A percentile compares a stretch with the other conserved stretches of the same genome.
phyloP scores from a whole-genome alignment of 192 early-diverging fungal species.

The Martensiomyces pterosporus region DNA sequence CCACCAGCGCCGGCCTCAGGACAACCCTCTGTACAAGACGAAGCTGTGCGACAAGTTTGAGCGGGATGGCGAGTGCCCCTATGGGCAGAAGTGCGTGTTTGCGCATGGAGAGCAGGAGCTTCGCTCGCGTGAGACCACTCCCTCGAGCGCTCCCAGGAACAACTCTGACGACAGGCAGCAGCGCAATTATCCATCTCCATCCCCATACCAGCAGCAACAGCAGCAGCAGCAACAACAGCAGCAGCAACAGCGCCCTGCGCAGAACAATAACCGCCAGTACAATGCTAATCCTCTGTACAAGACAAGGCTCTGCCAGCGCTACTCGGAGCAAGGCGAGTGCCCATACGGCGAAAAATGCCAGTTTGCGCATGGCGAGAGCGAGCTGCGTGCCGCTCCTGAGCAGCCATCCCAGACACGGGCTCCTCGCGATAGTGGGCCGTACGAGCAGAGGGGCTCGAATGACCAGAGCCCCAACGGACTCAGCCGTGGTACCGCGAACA shows the following conservation, averaged over 20 bases:
- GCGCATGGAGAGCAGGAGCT: constrained; percentile 63
- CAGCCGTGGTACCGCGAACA: constrained; percentile 5
- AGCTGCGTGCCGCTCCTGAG: constrained; percentile 42
- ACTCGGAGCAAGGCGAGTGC: constrained; percentile 67
- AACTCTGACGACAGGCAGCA: constrained; percentile 9
- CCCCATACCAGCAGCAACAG: constrained; percentile 3
- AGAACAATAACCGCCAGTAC: constrained; percentile 25
- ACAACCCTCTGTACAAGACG: constrained; percentile 85
- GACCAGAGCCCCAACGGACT: constrained; percentile 7
- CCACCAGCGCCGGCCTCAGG: constrained; percentile 44
- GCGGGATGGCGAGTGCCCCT: constrained; percentile 84
- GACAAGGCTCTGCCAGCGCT: constrained; percentile 79
- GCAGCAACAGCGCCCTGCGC: constrained; percentile 23
- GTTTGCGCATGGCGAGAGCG: constrained; percentile 60
- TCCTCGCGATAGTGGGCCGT: constrained; percentile 23
- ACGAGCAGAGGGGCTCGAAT: constrained; percentile 6
- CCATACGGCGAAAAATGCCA: constrained; percentile 86
- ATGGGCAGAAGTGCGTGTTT: constrained; percentile 90
- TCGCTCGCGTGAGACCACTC: constrained; percentile 49
- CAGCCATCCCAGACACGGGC: constrained; percentile 21
- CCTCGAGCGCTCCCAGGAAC: constrained; percentile 10
- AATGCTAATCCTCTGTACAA: constrained; percentile 71
- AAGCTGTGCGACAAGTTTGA: constrained; percentile 81
- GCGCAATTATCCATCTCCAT: too few relatives aligned
- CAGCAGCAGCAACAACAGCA: constrained; percentile 7